phyloP scores from a whole-genome alignment of 176 grass and related monocot genomes.

The Chrysopogon serrulatus region DNA sequence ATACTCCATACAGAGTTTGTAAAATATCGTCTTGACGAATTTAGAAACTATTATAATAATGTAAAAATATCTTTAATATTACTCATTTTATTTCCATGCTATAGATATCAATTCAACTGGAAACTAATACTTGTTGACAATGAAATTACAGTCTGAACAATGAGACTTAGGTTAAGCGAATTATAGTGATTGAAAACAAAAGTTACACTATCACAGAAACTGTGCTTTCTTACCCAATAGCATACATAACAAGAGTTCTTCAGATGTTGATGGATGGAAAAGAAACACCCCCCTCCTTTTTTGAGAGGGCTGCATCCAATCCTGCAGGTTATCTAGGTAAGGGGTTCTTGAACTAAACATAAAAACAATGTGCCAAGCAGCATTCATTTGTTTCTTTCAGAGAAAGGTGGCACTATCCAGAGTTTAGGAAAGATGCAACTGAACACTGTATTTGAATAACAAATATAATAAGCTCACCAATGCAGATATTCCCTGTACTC shows the following conservation, averaged over 20 bases:
- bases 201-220: constrained; percentile 26
- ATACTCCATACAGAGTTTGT: background rate
- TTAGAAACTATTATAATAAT: constrained; percentile 5
- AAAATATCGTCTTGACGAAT: constrained; percentile 5
- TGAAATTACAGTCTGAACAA: constrained; percentile 19
- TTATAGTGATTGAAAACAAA: constrained; percentile 15
- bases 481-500: constrained; percentile 88
- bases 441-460: constrained; percentile 14
- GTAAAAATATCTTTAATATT: background rate
- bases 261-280: constrained; percentile 55
- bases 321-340: constrained; percentile 61
- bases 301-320: constrained; percentile 73
- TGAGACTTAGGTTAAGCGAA: constrained; percentile 18
- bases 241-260: constrained; percentile 56
- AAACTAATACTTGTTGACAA: background rate
- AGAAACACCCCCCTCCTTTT: constrained; percentile 69
- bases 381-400: background rate
- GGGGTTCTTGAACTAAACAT: constrained; percentile 55
- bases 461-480: constrained; percentile 61
- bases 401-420: background rate
- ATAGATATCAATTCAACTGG: background rate
- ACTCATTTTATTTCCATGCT: constrained; percentile 19
- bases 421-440: background rate
- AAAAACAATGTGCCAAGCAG: constrained; percentile 33
- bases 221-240: constrained; percentile 57